phyloP scores from a whole-genome alignment of 2,329 filamentous ascomycete species.

The Nigrograna mackinnonii region DNA sequence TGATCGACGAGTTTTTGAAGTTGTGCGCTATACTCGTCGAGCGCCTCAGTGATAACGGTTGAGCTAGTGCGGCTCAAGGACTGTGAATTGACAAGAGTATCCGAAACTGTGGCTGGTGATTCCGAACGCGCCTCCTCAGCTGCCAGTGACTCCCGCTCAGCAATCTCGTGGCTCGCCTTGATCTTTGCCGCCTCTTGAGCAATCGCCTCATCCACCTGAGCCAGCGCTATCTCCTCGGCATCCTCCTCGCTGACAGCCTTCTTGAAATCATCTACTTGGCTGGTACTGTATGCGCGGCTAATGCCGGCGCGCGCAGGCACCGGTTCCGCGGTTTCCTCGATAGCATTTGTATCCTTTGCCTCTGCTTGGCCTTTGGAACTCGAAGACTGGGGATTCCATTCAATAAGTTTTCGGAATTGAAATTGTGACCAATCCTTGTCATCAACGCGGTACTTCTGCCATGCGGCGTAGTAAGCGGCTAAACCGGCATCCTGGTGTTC shows the following conservation, averaged over 20 bases:
- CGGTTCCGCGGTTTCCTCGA: constrained; percentile 34
- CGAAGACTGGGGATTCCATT: constrained; percentile 70
- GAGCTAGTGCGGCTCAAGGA: constrained; percentile 33
- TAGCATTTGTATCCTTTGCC: constrained; percentile 34
- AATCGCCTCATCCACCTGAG: constrained; percentile 83
- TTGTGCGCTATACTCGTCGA: constrained; percentile 76
- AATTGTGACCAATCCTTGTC: constrained; percentile 91
- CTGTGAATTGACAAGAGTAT: constrained; percentile 28
- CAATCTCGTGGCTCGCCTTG: constrained; percentile 53
- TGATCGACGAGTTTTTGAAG: constrained; percentile 73
- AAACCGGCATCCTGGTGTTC: constrained; percentile 59
- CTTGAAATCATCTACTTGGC: constrained; percentile 63
- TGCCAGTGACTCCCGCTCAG: constrained; percentile 31
- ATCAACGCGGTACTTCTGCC: constrained; percentile 73
- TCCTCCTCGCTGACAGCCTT: constrained; percentile 55
- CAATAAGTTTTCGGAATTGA: constrained; percentile 84
- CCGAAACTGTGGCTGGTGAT: constrained; percentile 34
- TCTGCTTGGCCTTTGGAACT: constrained; percentile 43
- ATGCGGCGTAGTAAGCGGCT: constrained; percentile 89
- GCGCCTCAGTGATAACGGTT: constrained; percentile 60
- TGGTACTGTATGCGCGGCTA: constrained; percentile 57
- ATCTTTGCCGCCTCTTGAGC: constrained; percentile 73
- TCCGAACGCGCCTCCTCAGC: constrained; percentile 32
- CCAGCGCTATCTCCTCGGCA: constrained; percentile 62
- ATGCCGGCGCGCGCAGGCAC: constrained; percentile 35